Conservation (phyloP, 768 basidiomycete genomes). For the Gymnopilus junonius region DNA sequence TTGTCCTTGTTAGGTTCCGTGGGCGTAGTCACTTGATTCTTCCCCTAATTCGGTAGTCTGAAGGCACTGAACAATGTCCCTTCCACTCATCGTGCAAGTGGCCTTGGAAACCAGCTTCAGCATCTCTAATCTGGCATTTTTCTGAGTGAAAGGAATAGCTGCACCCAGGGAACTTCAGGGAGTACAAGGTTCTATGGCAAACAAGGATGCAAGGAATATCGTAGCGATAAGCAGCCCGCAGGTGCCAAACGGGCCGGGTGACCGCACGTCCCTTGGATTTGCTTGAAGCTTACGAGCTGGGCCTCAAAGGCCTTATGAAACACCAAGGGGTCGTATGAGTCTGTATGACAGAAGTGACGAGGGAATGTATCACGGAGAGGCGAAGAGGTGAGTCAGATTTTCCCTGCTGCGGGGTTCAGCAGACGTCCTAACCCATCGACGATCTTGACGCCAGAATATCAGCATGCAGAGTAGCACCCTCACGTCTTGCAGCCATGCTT, state of each 20-base stretch:
- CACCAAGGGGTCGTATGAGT: not conserved
- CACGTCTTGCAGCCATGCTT: too few relatives aligned
- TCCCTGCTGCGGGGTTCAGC: too few relatives aligned
- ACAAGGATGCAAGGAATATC: not conserved
- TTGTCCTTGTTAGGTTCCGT: slow-evolving; percentile 18
- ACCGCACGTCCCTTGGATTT: not conserved
- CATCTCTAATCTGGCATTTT: not conserved
- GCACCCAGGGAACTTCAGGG: not conserved
- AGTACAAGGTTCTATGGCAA: not conserved
- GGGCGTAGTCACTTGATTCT: slow-evolving; percentile 8
- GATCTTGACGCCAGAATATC: too few relatives aligned
- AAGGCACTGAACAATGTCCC: slow-evolving; percentile 26
- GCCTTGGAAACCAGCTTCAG: slow-evolving; percentile 8
- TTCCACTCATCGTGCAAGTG: not conserved
- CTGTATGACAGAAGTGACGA: not conserved
- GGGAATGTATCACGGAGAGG: not conserved
- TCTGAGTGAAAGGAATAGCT: not conserved
- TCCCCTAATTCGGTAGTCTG: slow-evolving; percentile 19
- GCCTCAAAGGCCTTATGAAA: not conserved
- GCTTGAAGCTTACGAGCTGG: not conserved
- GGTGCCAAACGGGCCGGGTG: not conserved
- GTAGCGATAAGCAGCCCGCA: too few relatives aligned
- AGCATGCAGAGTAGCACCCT: too few relatives aligned
- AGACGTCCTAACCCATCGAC: too few relatives aligned
- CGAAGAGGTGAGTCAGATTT: not conserved